Conservation (phyloP, 163 green algal species). For the Coccomyxa subellipsoidea region DNA sequence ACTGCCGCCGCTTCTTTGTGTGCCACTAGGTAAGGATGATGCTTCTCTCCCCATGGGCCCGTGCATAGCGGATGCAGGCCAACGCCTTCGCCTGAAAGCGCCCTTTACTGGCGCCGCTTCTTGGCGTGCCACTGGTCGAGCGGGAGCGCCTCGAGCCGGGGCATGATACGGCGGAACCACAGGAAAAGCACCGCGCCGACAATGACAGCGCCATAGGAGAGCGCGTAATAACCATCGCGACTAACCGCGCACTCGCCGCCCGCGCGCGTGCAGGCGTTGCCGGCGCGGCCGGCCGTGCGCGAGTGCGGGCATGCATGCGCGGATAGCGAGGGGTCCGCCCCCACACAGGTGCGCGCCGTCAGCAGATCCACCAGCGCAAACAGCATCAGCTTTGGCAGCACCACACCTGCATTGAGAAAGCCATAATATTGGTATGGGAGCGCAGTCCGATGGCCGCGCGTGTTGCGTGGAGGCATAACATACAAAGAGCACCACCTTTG, state of each 20-base stretch:
- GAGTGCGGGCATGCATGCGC: conserved; percentile 17
- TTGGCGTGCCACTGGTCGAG: conserved; percentile 51
- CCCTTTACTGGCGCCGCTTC: neutral
- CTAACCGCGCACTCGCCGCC: conserved; percentile 54
- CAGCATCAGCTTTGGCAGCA: conserved; percentile 68
- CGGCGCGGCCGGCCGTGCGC: conserved; percentile 7
- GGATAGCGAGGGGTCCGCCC: conserved; percentile 6
- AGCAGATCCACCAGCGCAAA: conserved; percentile 76
- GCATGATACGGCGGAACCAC: conserved; percentile 49
- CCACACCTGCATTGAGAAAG: neutral
- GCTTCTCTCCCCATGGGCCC: too few species aligned
- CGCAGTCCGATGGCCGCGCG: neutral
- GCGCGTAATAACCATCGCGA: conserved; percentile 76
- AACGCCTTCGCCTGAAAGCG: too few species aligned
- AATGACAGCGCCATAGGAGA: conserved; percentile 44
- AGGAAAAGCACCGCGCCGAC: conserved; percentile 52
- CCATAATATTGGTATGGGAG: neutral
- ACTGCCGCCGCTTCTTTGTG: too few species aligned
- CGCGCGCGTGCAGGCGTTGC: conserved; percentile 51
- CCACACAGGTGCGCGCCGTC: conserved; percentile 44
- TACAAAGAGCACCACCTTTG: too few species aligned
- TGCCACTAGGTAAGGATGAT: too few species aligned
- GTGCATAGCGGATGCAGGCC: too few species aligned
- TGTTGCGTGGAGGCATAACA: neutral
- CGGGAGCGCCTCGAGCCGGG: conserved; percentile 56